Conservation (phyloP, 352 stramenopile species). For the Achlya hypogyna region DNA sequence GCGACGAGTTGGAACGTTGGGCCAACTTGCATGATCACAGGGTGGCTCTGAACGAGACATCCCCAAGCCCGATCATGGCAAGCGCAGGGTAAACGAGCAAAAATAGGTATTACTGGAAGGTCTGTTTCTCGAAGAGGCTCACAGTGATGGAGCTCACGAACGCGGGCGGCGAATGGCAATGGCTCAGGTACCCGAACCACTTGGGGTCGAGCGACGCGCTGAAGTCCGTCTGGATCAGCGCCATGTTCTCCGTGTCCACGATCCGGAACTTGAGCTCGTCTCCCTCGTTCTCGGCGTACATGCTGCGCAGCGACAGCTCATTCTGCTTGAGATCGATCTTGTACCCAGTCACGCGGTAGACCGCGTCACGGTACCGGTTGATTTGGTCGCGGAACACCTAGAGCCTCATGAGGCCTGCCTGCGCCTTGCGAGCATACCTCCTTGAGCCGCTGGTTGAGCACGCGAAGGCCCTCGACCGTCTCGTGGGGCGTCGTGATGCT, state of each 20-base stretch:
- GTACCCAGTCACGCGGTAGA: slow-evolving; percentile 83
- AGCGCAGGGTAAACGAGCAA: no score
- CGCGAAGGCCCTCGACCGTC: slow-evolving; percentile 75
- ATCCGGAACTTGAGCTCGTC: slow-evolving; percentile 81
- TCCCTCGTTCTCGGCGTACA: slow-evolving; percentile 78
- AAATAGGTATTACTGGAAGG: no score
- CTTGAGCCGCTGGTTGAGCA: slow-evolving; percentile 82
- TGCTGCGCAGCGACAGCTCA: slow-evolving; percentile 64
- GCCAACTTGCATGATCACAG: no score
- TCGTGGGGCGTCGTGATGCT: slow-evolving; percentile 79
- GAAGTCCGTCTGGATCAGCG: slow-evolving; percentile 80
- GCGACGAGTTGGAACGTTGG: no score
- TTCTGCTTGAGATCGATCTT: slow-evolving; percentile 82
- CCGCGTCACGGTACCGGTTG: slow-evolving; percentile 79
- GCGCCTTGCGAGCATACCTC: slow-evolving; percentile 28
- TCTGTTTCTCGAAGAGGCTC: slow-evolving; percentile 86
- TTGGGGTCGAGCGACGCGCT: slow-evolving; percentile 49
- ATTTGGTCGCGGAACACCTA: slow-evolving; percentile 81
- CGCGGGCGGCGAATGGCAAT: slow-evolving; percentile 80
- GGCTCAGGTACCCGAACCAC: slow-evolving; percentile 58
- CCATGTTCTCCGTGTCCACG: slow-evolving; percentile 51
- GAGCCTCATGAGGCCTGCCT: background rate
- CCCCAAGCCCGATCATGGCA: no score
- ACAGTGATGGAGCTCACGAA: slow-evolving; percentile 85
- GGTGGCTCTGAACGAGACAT: no score